Base-by-base conservation (phyloP, 306 rosid species). In the Elaeagnus macrophylla region DNA sequence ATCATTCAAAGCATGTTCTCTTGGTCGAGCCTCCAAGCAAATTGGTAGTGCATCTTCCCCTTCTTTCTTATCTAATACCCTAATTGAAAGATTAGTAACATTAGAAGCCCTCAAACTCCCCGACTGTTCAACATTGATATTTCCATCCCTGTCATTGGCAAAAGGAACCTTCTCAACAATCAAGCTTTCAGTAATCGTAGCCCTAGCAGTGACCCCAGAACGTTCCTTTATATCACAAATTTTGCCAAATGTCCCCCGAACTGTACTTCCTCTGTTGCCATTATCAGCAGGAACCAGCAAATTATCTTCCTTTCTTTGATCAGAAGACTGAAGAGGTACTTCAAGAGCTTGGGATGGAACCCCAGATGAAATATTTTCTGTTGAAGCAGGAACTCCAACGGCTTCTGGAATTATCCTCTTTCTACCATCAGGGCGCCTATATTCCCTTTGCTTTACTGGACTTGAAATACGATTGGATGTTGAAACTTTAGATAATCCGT, bases 391-490 rank as follows among this genome's bases (percentile, higher is more conserved):
- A 76, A 80, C 69, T 35, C 99, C 99, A 65, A 91, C 99, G 67
- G 94, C 87, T 82, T 87, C 99, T 0, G 99, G 99, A 77, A 88
- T 91, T 59, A 91, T 91, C 75, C 99, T 77, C 83, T 84, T 91
- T 60, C 96, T 77, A 15, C 99, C 99, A 80, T 91, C 96, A 45
- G 96, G 93, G 32, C 99, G 81, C 66, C 95, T 84, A 79, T 91
- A 91, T 68, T 91, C 99, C 68, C 94, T 84, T 71, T 91, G 99
- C 77, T 91, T 91, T 56, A 91, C 96, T 54, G 95, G 96, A 70
- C 95, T 82, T 46, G 93, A 75, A 57, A 79, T 67, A 56, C 78
- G 85, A 48, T 59, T 67, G 56, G 99, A 62, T 48, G 79, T 68
- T 8, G 83, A 58, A 44, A 57, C 86, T 67, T 80, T 84, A 68